Base-by-base conservation (phyloP, 805 yeast species). In the Candida broadrunensis region DNA sequence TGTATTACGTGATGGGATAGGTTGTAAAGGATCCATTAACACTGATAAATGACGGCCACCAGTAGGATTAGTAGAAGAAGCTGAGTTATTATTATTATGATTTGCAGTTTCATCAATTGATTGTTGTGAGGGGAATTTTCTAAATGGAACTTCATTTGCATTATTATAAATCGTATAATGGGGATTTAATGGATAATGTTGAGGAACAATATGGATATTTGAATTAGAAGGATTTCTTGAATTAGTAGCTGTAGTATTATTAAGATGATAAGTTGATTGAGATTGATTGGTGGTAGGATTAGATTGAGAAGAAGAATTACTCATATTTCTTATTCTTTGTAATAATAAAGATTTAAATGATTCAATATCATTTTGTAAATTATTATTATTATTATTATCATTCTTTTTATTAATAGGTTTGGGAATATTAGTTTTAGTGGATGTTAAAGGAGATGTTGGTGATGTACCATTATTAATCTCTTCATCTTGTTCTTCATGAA, bases 41-140 rank as follows among this genome's bases (percentile, higher is more conserved):
- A 71, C 63, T 12, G 77, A 70, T 25, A 60, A 54, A 44, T 72
- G 71, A 34, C 77, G 59, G 14, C 18, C 18, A 29, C 18, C 18
- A 15, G 17, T 15, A 15, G 32, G 9, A 14, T 17, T 5, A 29
- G 32, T 5, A 13, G 24, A 4, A 20, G 23, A 4, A 5, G 24
- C 35, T 7, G 24, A 17, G 4, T 33, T 9, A 13, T 13, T 16
- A 20, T 21, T 9, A 7, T 21, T 9, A 7, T 6, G 15, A 7
- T 5, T 12, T 16, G 8, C 24, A 18, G 3, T 23, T 17, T 17
- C 24, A n/a, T 7, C n/a, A 4, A 25, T 6, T 39, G 24, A 29
- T 13, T 13, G 34, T n/a, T 26, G 38, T 18, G 25, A 31, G n/a
- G 27, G 37, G 31, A n/a, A 20, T 31, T 43, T 43, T 23, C 48